Evolutionary conservation across 2,329 filamentous ascomycete genomes (phyloP), one percentile per base, ranked within the genome.

Genomic region (Fusarium hostae): DNA sequence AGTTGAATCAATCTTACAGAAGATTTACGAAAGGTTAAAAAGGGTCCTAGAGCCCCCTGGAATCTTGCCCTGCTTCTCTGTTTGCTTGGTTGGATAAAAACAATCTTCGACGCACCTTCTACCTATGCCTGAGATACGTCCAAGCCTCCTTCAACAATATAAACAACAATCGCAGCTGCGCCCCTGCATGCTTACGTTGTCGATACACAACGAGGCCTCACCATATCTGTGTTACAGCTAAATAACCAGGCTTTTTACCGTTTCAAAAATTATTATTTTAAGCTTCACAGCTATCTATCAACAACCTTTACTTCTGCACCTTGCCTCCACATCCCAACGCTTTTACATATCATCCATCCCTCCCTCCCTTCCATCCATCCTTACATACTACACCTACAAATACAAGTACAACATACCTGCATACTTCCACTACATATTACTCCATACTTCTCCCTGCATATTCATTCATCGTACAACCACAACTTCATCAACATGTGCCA

Each of bases 401-500:
- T 57, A 50, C 40, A 48, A 26, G 22, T 57, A 50, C 55, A 57
- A 24, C 55, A 52, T 34, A 39, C 45, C 40, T 28, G 48, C 18
- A 37, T 57, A 52, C 35, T 35, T 45, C 28, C 30, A 30, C 28
- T 37, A n/a, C 44, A 68, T 40, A 60, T 48, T 41, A 57, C 24
- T 51, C 35, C 58, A 59, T 51, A 62, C 54, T 15, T 16, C 32
- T 35, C 51, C 40, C 43, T 55, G 56, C 48, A 32, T 40, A 57
- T 28, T 18, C 55, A 32, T 18, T 43, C 47, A 37, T 13, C 58
- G 64, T 55, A 67, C 63, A 68, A 57, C 65, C 50, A 62, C 60
- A 62, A 45, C 43, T 54, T 30, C 51, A 30, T 65, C 73, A 73
- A 57, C 60, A 78, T 78, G 77, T 78, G 77, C 54, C 77, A 78